Evolutionary conservation across 495 filamentous ascomycete species (phyloP).

Genomic region (Trichoderma orchidacearum): DNA sequence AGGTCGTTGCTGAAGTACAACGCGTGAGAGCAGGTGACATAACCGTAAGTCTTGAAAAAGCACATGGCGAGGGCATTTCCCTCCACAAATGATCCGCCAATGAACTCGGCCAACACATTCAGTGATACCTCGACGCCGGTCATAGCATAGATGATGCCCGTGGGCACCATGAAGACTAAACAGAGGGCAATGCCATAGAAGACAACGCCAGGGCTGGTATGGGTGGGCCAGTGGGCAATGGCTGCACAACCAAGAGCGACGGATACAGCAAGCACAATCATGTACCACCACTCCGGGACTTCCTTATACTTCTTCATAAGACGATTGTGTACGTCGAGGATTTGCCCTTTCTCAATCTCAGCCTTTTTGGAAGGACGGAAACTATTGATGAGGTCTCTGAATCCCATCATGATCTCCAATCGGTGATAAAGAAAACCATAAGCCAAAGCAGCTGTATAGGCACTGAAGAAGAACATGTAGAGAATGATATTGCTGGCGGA

Average conservation of each 20-base stretch:
- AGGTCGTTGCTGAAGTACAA: constrained; percentile 23
- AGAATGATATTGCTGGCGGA: constrained; percentile 17
- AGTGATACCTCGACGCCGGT: constrained; percentile 27
- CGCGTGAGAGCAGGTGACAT: constrained; percentile 26
- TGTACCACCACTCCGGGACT: constrained; percentile 30
- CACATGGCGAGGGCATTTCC: constrained; percentile 30
- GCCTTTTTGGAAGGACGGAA: constrained; percentile 10
- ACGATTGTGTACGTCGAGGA: constrained; percentile 22
- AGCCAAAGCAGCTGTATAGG: constrained; percentile 23
- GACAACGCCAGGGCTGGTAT: constrained; percentile 25
- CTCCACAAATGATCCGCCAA: constrained; percentile 24
- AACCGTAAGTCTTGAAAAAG: constrained; percentile 30
- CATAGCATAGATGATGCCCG: constrained; percentile 28
- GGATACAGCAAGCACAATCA: constrained; percentile 16
- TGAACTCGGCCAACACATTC: constrained; percentile 31
- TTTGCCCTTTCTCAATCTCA: constrained; percentile 4
- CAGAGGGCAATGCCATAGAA: constrained; percentile 28
- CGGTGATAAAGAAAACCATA: constrained; percentile 25
- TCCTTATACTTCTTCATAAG: constrained; percentile 25
- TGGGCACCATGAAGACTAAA: constrained; percentile 25
- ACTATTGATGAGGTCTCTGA: constrained; percentile 14
- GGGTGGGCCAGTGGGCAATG: constrained; percentile 23
- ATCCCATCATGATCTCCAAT: constrained; percentile 22
- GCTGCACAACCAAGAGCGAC: constrained; percentile 21
- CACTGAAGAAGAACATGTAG: constrained; percentile 27